Evolutionary conservation across 306 rosid species (phyloP), one percentile per base, ranked within the genome.

Genomic region (Benincasa hispida): DNA sequence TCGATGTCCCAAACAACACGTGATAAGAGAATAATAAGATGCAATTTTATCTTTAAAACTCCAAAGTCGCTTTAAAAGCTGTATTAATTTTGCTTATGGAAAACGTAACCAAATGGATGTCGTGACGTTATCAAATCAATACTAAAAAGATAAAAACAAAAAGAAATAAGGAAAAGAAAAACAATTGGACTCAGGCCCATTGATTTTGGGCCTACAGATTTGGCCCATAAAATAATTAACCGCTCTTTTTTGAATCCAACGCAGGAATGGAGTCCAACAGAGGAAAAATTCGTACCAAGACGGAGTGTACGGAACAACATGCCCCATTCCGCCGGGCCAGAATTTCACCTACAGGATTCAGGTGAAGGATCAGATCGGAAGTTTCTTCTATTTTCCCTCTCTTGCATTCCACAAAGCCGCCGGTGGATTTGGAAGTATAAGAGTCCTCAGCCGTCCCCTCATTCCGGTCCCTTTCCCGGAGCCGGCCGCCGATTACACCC

Each of bases 391-490:
- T 75, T 93, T 90, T 80, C 98, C 98, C 47, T 93, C 98, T 79
- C 89, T 90, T 75, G 88, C 75, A 57, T 84, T 90, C 55, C 98
- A 93, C 63, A 93, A 93, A 47, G 97, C 98, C 19, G 96, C 96
- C 24, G 98, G 97, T 78, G 98, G 89, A 3, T 93, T 88, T 80
- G 98, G 98, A 0, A 81, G 79, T 24, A 85, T 93, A 67, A 93
- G 85, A 83, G 80, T 92, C 77, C 96, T 90, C 24, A 94, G 97
- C 83, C 82, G 98, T 70, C 97, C 98, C 11, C 83, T 78, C 27
- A 91, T 94, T 72, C 98, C 97, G 0, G 98, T 94, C 72, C 98
- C 98, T 28, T 94, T 94, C 77, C 93, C 97, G 5, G 93, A 85
- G 1, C 98, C 98, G 0, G 86, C 89, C 32, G 91, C 72, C 18